Conservation (phyloP, 306 rosid genomes). For the Prunus persica region Prunus_persica_NCBIv2 NC_034015.1:22158501-22159000, state of each 20-base stretch:
- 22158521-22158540: slow-evolving; percentile 19
- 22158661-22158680: slow-evolving; percentile 37
- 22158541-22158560: slow-evolving; percentile 28
- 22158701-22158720: slow-evolving; percentile 44
- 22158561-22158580: slow-evolving; percentile 32
- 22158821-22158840: slow-evolving; percentile 94
- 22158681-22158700: slow-evolving; percentile 56
- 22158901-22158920: slow-evolving; percentile 61
- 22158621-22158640: slow-evolving; percentile 47
- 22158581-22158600: slow-evolving; percentile 28
- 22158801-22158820: slow-evolving; percentile 49
- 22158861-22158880: slow-evolving; percentile 56
- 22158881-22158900: slow-evolving; percentile 30
- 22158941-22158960: not conserved
- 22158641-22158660: slow-evolving; percentile 16
- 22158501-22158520: slow-evolving; percentile 43
- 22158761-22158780: slow-evolving; percentile 35
- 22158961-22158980: not conserved
- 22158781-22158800: slow-evolving; percentile 6
- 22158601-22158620: slow-evolving; percentile 49
- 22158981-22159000: not conserved
- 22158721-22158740: slow-evolving; percentile 38
- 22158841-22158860: slow-evolving; percentile 69
- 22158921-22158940: not conserved
- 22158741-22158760: slow-evolving; percentile 41